These are phyloP conservation scores for Oryza rufipogon DNA, from an alignment of 176 grass and related monocot species.

Conservation along the genomic window DNA sequence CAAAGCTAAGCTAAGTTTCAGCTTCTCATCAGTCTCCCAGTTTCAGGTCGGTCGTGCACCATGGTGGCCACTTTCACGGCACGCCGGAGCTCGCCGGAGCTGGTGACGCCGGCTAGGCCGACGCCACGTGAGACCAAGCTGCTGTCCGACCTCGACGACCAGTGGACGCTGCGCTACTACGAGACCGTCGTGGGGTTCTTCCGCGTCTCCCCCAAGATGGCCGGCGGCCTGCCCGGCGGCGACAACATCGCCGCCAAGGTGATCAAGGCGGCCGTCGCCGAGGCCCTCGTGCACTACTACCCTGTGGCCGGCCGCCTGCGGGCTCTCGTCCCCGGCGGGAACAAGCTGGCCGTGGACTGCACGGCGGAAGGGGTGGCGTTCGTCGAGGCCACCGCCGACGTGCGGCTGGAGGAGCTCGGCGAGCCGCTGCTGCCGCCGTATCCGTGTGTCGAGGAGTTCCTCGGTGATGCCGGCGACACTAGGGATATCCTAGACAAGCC, in stretches of 20 bases:
- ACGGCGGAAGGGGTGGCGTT: conserved; percentile 65
- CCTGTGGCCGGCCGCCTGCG: conserved; percentile 64
- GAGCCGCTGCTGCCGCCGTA: conserved; percentile 47
- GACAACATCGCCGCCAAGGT: neutral
- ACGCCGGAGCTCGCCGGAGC: conserved; percentile 27
- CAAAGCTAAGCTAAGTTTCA: neutral
- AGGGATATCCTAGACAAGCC: conserved; percentile 45
- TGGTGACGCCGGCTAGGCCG: conserved; percentile 29
- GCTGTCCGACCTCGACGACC: conserved; percentile 52
- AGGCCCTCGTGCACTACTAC: conserved; percentile 61
- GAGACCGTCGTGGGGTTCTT: conserved; percentile 43
- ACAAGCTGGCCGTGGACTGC: conserved; percentile 61
- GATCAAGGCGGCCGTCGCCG: conserved; percentile 34
- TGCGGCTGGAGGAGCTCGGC: conserved; percentile 50
- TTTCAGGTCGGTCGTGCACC: neutral
- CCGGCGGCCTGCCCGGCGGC: neutral
- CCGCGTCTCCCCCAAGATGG: conserved; percentile 6
- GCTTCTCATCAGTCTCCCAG: neutral
- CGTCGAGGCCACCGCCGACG: conserved; percentile 55
- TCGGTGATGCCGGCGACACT: conserved; percentile 43
- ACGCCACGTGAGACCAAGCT: conserved; percentile 22
- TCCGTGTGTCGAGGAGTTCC: conserved; percentile 41
- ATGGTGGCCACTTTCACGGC: conserved; percentile 36
- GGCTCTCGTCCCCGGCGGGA: neutral
- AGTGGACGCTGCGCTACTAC: conserved; percentile 48